phyloP scores from a whole-genome alignment of 2,329 filamentous ascomycete genomes.

The Talaromyces sp. region DNA sequence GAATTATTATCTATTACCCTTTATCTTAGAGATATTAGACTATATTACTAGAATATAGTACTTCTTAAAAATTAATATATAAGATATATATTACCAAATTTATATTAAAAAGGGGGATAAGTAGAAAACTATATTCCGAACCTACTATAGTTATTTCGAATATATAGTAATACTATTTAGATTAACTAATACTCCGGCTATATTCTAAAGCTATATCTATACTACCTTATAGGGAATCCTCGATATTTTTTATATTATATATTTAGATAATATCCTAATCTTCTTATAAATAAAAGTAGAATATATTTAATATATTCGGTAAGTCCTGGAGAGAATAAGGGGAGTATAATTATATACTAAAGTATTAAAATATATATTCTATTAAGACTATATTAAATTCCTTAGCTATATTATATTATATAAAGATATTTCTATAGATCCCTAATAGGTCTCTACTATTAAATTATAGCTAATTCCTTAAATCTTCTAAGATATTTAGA shows the following conservation, averaged over 20 bases:
- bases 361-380: neutral
- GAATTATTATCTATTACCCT: neutral
- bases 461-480: neutral
- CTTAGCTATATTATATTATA: neutral
- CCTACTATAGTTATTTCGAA: neutral
- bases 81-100: neutral
- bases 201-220: neutral
- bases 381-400: neutral
- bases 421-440: neutral
- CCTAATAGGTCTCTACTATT: neutral
- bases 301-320: neutral
- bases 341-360: neutral
- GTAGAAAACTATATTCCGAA: neutral
- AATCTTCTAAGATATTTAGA: neutral
- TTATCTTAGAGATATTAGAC: neutral
- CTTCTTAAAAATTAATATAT: constrained; percentile 1
- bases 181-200: neutral
- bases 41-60: neutral
- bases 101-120: neutral
- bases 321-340: neutral
- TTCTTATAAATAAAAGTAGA: neutral
- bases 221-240: too few relatives aligned
- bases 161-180: neutral
- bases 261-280: neutral
- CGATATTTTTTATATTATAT: neutral